These are phyloP conservation scores for Penicillium mononematosum DNA, from an alignment of 495 filamentous ascomycete species.

Conservation along the genomic window DNA sequence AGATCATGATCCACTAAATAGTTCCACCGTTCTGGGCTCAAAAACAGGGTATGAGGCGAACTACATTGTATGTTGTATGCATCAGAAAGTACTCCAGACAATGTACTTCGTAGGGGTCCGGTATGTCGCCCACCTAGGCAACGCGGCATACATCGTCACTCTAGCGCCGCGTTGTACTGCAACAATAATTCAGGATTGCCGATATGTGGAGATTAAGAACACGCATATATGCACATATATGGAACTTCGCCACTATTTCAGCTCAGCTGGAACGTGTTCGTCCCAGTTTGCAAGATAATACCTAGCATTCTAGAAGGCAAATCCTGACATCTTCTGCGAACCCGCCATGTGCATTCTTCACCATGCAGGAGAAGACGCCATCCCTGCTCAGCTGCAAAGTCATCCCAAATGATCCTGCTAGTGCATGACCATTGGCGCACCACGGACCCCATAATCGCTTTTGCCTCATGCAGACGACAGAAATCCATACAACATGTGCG, in stretches of 20 bases:
- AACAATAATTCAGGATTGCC: neutral
- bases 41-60: conserved; percentile 1
- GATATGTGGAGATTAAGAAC: conserved; percentile 2
- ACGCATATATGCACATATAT: neutral
- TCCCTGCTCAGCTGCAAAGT: neutral
- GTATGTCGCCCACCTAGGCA: neutral
- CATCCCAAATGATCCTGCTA: neutral
- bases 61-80: neutral
- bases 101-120: neutral
- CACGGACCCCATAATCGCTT: neutral
- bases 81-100: neutral
- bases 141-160: neutral
- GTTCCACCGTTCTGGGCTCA: neutral
- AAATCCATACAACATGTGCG: neutral
- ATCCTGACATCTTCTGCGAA: neutral
- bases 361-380: neutral
- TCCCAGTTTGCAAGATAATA: neutral
- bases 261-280: neutral
- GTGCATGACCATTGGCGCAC: neutral
- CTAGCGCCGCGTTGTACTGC: neutral
- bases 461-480: neutral
- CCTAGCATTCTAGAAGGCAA: neutral
- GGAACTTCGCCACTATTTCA: neutral
- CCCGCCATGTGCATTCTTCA: conserved; percentile 5
- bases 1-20: conserved; percentile 1